Percentiles rank a stretch among this genome's conserved stretches.
Conservation (phyloP, 73 alveolate species). For the Tetrahymena thermophila region DNA sequence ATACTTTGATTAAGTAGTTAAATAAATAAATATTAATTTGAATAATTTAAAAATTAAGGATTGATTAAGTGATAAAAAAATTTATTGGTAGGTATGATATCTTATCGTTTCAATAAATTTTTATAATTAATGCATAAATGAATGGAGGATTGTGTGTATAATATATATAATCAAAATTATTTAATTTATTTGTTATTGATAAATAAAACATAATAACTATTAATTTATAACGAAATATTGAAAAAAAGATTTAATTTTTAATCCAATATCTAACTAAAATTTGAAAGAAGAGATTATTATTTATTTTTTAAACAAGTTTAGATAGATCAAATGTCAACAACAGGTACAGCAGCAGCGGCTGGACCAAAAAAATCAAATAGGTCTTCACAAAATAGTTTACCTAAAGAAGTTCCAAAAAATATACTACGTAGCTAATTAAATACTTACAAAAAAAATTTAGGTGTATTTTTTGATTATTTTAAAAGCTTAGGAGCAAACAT, state of each 20-base stretch:
- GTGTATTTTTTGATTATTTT: background rate
- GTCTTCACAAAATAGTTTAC: background rate
- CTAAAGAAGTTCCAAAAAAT: background rate
- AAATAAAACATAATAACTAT: background rate
- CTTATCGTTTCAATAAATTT: background rate
- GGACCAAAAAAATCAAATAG: background rate
- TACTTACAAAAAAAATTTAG: too few species aligned
- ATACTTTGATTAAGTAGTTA: background rate
- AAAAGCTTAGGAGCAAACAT: background rate
- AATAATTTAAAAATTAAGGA: too few species aligned
- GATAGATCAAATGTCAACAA: background rate
- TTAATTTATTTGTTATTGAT: background rate
- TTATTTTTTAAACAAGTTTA: background rate
- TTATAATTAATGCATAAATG: background rate
- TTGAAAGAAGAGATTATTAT: background rate
- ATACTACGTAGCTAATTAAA: background rate
- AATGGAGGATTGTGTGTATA: background rate
- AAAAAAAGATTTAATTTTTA: background rate
- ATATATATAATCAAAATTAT: background rate
- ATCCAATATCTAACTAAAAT: background rate
- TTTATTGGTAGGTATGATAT: background rate
- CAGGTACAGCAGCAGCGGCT: background rate
- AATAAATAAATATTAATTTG: background rate
- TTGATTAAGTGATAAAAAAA: too few species aligned
- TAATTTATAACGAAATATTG: background rate